Evolutionary conservation across 2,329 filamentous ascomycete genomes (phyloP).

Genomic region (Metarhizium rileyi): DNA sequence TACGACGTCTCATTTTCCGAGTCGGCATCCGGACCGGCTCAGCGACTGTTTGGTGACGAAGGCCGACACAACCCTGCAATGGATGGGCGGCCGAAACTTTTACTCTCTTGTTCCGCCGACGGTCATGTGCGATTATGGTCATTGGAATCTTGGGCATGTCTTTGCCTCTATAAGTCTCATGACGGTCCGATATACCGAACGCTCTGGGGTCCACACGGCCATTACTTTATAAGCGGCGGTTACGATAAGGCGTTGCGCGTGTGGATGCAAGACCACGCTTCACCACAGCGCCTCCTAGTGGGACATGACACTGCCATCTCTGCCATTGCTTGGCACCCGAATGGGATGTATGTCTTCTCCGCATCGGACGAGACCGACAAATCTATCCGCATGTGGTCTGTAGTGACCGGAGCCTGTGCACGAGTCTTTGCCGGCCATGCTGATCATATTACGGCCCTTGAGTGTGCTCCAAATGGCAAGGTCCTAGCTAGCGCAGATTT

Average conservation of each 20-base stretch:
- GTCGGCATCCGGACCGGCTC: conserved; percentile 46
- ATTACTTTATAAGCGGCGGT: conserved; percentile 84
- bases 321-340: conserved; percentile 85
- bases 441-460: conserved; percentile 74
- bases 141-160: conserved; percentile 79
- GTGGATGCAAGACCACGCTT: conserved; percentile 89
- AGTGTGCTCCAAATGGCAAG: conserved; percentile 81
- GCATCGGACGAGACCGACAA: conserved; percentile 78
- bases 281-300: conserved; percentile 76
- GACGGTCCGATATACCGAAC: conserved; percentile 83
- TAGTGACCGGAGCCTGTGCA: conserved; percentile 78
- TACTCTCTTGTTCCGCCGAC: conserved; percentile 82
- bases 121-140: conserved; percentile 88
- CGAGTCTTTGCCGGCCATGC: conserved; percentile 88
- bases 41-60: conserved; percentile 40
- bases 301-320: conserved; percentile 94
- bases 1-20: conserved; percentile 84
- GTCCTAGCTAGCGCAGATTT: conserved; percentile 86
- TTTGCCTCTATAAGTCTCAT: conserved; percentile 91
- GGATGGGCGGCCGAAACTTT: conserved; percentile 56
- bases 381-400: conserved; percentile 93
- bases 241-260: conserved; percentile 85
- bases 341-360: conserved; percentile 88
- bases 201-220: conserved; percentile 83
- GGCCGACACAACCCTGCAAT: conserved; percentile 30